These are phyloP conservation scores for Cardamine chenopodiifolia DNA, from an alignment of 345 rosid species.

Conservation along the genomic window DNA sequence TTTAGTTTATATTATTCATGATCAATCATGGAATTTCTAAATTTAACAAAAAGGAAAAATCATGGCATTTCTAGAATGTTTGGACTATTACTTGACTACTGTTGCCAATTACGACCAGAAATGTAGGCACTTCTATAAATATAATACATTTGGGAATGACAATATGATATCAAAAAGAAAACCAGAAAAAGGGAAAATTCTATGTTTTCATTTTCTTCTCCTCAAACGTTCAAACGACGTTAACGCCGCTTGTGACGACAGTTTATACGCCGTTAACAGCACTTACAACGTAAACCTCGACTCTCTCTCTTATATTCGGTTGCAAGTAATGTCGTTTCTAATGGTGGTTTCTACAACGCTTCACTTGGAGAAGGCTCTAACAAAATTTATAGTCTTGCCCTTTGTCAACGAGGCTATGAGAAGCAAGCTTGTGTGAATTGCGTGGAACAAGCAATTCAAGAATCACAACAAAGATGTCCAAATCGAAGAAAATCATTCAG, in stretches of 20 bases:
- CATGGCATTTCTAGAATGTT: too few relatives aligned
- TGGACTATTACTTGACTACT: too few relatives aligned
- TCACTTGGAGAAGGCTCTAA: conserved; percentile 33
- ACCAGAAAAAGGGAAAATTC: too few relatives aligned
- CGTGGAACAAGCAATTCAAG: conserved; percentile 15
- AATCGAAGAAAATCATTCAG: conserved; percentile 7
- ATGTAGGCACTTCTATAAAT: too few relatives aligned
- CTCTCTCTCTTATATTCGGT: conserved; percentile 42
- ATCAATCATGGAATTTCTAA: too few relatives aligned
- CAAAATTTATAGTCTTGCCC: conserved; percentile 37
- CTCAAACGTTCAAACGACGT: not conserved
- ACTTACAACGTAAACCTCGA: conserved; percentile 12
- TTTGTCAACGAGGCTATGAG: conserved; percentile 46
- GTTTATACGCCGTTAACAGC: not conserved
- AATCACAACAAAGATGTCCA: not conserved
- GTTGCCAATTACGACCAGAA: too few relatives aligned
- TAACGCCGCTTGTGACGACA: conserved; percentile 27
- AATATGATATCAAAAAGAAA: too few relatives aligned
- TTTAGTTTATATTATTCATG: too few relatives aligned
- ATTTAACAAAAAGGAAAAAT: too few relatives aligned
- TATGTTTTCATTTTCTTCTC: not conserved
- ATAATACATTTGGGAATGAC: too few relatives aligned
- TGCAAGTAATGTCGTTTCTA: conserved; percentile 19
- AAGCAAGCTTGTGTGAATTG: conserved; percentile 39
- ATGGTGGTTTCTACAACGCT: conserved; percentile 39